Conservation (phyloP, 495 filamentous ascomycete species). For the Delitschia confertaspora region DNA sequence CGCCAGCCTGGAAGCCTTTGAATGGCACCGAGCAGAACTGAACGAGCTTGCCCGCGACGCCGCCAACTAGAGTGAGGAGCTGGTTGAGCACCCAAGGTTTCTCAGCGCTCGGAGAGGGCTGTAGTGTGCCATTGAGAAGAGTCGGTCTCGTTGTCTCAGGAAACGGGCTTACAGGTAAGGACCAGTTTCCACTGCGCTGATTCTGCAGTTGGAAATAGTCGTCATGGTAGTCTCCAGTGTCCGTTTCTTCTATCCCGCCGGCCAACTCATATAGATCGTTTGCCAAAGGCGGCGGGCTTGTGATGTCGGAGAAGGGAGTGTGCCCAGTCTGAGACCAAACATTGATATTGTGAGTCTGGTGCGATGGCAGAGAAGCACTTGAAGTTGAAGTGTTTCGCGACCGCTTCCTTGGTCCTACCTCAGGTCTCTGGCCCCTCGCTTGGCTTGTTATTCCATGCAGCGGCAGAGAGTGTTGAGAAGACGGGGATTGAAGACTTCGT, state of each 20-base stretch:
- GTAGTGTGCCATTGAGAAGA: not conserved
- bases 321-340: conserved; percentile 10
- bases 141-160: too few species aligned
- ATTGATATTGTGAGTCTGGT: conserved; percentile 1
- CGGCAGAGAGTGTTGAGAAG: too few species aligned
- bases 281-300: conserved; percentile 42
- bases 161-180: conserved; percentile 4
- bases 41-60: conserved; percentile 60
- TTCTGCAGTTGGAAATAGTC: conserved; percentile 37
- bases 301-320: conserved; percentile 18
- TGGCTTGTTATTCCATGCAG: too few species aligned
- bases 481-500: too few species aligned
- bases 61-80: conserved; percentile 47
- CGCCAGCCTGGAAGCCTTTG: conserved; percentile 76
- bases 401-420: too few species aligned
- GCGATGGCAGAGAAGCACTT: not conserved
- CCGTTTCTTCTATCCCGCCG: conserved; percentile 55
- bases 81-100: conserved; percentile 25
- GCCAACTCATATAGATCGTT: conserved; percentile 51
- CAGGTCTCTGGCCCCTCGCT: too few species aligned
- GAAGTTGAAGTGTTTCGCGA: conserved; percentile 2
- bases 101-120: conserved; percentile 11
- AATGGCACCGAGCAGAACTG: conserved; percentile 73
- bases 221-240: conserved; percentile 43
- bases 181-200: conserved; percentile 32